phyloP scores from a whole-genome alignment of 345 rosid genomes.

The Orychophragmus violaceus region DNA sequence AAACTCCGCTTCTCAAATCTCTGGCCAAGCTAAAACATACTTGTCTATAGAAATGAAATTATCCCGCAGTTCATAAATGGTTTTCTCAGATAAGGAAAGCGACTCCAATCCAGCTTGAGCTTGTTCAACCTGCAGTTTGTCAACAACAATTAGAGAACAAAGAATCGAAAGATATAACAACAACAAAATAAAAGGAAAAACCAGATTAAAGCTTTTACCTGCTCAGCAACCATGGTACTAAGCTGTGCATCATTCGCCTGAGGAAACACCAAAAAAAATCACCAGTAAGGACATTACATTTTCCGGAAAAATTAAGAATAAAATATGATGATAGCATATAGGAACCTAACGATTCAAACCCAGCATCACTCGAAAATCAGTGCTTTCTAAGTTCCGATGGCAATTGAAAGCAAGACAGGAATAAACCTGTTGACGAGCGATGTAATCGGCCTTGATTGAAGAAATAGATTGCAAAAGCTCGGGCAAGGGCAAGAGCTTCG shows the following conservation, averaged over 20 bases:
- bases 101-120: slow-evolving; percentile 81
- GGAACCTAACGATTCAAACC: slow-evolving; percentile 4
- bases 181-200: background rate
- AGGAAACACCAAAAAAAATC: background rate
- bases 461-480: slow-evolving; percentile 80
- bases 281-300: background rate
- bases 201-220: slow-evolving; percentile 34
- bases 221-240: slow-evolving; percentile 99
- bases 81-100: slow-evolving; percentile 65
- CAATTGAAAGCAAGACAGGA: background rate
- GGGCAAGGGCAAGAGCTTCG: slow-evolving; percentile 85
- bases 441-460: slow-evolving; percentile 89
- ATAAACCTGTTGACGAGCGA: slow-evolving; percentile 89
- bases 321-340: background rate
- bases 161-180: background rate
- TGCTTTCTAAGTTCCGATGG: background rate
- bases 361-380: background rate
- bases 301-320: background rate
- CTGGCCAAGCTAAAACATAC: slow-evolving; percentile 34
- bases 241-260: slow-evolving; percentile 99
- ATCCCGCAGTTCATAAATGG: slow-evolving; percentile 62
- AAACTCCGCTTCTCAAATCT: background rate
- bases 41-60: slow-evolving; percentile 79
- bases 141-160: background rate
- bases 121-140: slow-evolving; percentile 68